A percentile compares a stretch with the other conserved stretches of the same genome.
Conservation (phyloP, 805 yeast species). For the Cyberlindnera misumaiensis region DNA sequence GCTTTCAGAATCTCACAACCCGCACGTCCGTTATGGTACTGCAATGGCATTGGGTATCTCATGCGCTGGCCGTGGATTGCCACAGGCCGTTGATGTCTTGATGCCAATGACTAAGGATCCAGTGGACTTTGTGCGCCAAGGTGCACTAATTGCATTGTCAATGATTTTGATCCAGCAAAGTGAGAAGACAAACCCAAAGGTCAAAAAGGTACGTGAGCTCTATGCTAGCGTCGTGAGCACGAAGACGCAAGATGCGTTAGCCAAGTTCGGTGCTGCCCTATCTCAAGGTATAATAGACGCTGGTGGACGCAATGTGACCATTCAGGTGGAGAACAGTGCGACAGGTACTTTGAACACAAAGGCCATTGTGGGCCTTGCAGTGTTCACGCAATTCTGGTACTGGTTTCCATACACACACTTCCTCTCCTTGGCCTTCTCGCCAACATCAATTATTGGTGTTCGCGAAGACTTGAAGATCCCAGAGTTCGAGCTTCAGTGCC, state of each 20-base stretch:
- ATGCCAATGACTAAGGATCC: constrained; percentile 92
- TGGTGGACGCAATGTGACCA: constrained; percentile 97
- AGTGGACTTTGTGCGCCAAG: constrained; percentile 96
- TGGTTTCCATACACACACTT: constrained; percentile 98
- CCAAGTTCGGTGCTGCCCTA: constrained; percentile 94
- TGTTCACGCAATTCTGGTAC: constrained; percentile 93
- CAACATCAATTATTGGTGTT: constrained; percentile 86
- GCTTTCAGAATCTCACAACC: constrained; percentile 89
- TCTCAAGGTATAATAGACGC: constrained; percentile 98
- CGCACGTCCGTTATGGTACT: constrained; percentile 97
- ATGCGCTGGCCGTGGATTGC: constrained; percentile 89
- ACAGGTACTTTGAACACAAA: constrained; percentile 86
- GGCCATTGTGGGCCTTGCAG: constrained; percentile 86
- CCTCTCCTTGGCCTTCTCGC: constrained; percentile 82
- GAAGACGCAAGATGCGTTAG: constrained; percentile 94
- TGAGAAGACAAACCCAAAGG: constrained; percentile 75
- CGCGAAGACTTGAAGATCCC: constrained; percentile 83
- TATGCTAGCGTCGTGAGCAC: constrained; percentile 71
- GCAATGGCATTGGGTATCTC: constrained; percentile 96
- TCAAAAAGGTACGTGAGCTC: constrained; percentile 65
- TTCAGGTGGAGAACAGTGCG: constrained; percentile 78
- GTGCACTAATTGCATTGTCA: constrained; percentile 87
- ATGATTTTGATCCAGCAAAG: constrained; percentile 88
- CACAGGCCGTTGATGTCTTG: constrained; percentile 84
- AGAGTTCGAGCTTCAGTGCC: constrained; percentile 72